phyloP scores from a whole-genome alignment of 371 early-diverging fungal genomes.

The Syncephalastrum contaminatum region DNA sequence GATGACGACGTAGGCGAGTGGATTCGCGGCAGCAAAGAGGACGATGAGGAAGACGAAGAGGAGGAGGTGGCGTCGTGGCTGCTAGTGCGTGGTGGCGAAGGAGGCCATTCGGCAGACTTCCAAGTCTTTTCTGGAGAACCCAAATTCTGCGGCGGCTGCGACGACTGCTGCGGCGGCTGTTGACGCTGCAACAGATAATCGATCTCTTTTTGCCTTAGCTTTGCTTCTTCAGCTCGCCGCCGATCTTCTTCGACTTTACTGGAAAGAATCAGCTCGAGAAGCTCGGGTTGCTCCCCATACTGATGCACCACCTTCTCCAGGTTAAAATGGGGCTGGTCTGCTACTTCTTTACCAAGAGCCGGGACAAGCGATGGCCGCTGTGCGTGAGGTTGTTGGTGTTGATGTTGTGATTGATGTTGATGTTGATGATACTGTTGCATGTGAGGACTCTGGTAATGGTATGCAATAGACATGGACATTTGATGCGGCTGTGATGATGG shows the following conservation, averaged over 20 bases:
- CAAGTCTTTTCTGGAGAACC: background rate
- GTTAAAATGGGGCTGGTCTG: constrained; percentile 23
- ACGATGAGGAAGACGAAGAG: background rate
- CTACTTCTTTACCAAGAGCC: background rate
- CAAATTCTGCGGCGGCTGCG: constrained; percentile 2
- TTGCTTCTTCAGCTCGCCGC: constrained; percentile 55
- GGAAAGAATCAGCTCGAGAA: constrained; percentile 49
- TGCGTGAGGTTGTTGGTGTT: background rate
- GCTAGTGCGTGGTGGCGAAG: too few species aligned
- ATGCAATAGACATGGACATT: too few species aligned
- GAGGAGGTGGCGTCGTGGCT: too few species aligned
- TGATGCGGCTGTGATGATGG: too few species aligned
- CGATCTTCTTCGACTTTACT: constrained; percentile 58
- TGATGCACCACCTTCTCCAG: constrained; percentile 50
- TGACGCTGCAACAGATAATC: constrained; percentile 28
- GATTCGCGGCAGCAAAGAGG: constrained; percentile 11
- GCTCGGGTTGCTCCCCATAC: constrained; percentile 47
- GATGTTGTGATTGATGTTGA: constrained; percentile 1
- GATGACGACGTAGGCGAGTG: constrained; percentile 1
- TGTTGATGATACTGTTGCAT: background rate
- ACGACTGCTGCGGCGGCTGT: background rate
- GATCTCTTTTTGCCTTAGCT: constrained; percentile 44
- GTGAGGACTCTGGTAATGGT: background rate
- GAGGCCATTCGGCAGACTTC: background rate
- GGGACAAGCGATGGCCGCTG: background rate